These are phyloP conservation scores for Fusarium irregulare DNA, from an alignment of 2,329 filamentous ascomycete species.

Conservation along the genomic window DNA sequence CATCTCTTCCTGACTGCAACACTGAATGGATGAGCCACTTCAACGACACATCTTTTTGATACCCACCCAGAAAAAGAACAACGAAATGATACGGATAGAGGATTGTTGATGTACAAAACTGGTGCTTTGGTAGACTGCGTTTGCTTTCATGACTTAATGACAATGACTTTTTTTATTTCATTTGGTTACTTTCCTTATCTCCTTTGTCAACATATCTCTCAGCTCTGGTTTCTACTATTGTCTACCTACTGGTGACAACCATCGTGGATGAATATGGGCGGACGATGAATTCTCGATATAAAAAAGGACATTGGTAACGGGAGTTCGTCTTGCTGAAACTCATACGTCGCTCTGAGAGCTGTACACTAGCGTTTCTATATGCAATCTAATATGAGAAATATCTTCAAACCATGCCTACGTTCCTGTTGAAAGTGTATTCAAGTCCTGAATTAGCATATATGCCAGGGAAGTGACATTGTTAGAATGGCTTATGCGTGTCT, in stretches of 20 bases:
- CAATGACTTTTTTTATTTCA: conserved; percentile 30
- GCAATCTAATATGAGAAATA: conserved; percentile 8
- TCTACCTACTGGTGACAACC: background rate
- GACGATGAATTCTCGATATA: background rate
- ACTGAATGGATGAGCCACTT: conserved; percentile 49
- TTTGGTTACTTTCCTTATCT: conserved; percentile 13
- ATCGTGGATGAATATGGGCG: background rate
- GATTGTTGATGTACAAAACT: conserved; percentile 43
- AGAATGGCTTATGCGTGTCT: background rate
- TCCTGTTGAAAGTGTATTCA: background rate
- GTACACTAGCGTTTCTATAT: conserved; percentile 18
- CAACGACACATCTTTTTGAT: conserved; percentile 50
- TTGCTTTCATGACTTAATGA: conserved; percentile 49
- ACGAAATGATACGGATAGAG: conserved; percentile 37
- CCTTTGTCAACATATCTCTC: conserved; percentile 11
- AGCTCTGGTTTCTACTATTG: conserved; percentile 10
- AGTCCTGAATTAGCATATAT: background rate
- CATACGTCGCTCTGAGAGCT: conserved; percentile 13
- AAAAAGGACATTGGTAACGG: conserved; percentile 1
- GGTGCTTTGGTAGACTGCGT: conserved; percentile 40
- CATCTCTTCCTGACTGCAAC: conserved; percentile 44
- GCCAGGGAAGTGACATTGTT: background rate
- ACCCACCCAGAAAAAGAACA: conserved; percentile 35
- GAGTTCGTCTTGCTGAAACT: conserved; percentile 9
- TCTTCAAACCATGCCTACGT: background rate